A percentile compares a stretch with the other conserved stretches of the same genome.
Evolutionary conservation across 768 basidiomycete genomes (phyloP).

Genomic region (Lactarius hengduanensis): DNA sequence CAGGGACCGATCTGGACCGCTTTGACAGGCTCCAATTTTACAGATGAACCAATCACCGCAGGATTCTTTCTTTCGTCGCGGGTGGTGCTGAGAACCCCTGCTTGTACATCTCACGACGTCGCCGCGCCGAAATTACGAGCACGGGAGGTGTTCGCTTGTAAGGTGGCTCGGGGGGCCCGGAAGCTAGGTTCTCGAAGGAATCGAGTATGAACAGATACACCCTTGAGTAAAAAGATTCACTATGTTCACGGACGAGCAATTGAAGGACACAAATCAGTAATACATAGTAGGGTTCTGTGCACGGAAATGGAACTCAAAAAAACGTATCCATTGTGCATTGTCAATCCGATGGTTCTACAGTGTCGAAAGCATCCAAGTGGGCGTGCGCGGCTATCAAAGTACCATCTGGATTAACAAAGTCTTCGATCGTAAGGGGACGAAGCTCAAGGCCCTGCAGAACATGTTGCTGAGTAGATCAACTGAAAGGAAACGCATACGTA

Average conservation of each 20-base stretch:
- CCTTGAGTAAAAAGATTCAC: no score
- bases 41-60: not conserved
- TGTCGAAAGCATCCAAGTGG: not conserved
- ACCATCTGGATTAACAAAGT: slow-evolving; percentile 56
- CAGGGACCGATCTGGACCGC: no score
- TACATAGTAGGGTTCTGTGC: no score
- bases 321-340: no score
- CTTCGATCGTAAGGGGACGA: slow-evolving; percentile 65
- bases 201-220: no score
- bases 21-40: no score
- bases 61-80: not conserved
- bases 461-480: not conserved
- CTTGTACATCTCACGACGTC: not conserved
- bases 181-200: no score
- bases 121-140: not conserved
- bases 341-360: slow-evolving; percentile 1
- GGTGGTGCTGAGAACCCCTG: not conserved
- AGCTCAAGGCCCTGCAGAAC: slow-evolving; percentile 66
- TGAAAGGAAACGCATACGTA: slow-evolving; percentile 32
- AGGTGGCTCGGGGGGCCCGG: no score
- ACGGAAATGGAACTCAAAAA: no score
- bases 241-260: no score
- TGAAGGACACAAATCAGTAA: no score
- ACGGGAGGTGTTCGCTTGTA: no score
- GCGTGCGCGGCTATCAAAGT: not conserved